Evolutionary conservation across 805 yeast genomes (phyloP).

Genomic region (Metschnikowia kunwiensis): DNA sequence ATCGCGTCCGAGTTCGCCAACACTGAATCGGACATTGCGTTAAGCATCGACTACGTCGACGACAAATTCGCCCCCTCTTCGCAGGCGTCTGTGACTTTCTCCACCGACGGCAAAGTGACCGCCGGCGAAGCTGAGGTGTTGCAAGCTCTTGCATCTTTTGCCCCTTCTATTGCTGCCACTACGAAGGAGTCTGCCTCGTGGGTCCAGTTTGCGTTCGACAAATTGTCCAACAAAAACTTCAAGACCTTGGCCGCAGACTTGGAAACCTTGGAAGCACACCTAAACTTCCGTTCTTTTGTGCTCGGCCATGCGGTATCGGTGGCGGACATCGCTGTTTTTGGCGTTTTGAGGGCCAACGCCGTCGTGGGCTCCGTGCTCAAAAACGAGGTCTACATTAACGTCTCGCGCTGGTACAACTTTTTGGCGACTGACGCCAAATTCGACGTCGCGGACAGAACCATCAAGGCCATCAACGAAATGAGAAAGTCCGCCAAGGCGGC

Average conservation of each 20-base stretch:
- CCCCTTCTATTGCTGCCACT: conserved; percentile 42
- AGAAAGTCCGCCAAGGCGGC: conserved; percentile 66
- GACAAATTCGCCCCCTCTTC: conserved; percentile 56
- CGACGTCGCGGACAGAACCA: conserved; percentile 63
- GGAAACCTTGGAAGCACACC: conserved; percentile 76
- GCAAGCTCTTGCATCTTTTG: conserved; percentile 47
- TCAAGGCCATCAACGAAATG: conserved; percentile 68
- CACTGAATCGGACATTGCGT: conserved; percentile 43
- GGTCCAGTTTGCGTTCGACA: conserved; percentile 63
- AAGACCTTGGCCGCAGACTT: conserved; percentile 74
- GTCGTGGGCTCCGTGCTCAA: conserved; percentile 89
- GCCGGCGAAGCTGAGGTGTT: conserved; percentile 46
- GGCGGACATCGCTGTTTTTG: conserved; percentile 91
- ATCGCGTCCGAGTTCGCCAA: conserved; percentile 78
- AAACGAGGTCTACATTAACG: conserved; percentile 76
- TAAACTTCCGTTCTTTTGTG: conserved; percentile 80
- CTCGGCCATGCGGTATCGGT: conserved; percentile 63
- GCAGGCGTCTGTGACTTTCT: conserved; percentile 43
- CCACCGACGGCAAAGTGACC: conserved; percentile 41
- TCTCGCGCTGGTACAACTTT: conserved; percentile 89
- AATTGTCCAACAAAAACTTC: conserved; percentile 80
- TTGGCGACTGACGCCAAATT: conserved; percentile 60
- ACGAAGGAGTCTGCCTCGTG: conserved; percentile 43
- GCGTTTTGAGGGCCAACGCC: conserved; percentile 88
- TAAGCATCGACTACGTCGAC: conserved; percentile 66